Conservation (phyloP, 2,329 filamentous ascomycete species). For the Pezicula carpinea region DNA sequence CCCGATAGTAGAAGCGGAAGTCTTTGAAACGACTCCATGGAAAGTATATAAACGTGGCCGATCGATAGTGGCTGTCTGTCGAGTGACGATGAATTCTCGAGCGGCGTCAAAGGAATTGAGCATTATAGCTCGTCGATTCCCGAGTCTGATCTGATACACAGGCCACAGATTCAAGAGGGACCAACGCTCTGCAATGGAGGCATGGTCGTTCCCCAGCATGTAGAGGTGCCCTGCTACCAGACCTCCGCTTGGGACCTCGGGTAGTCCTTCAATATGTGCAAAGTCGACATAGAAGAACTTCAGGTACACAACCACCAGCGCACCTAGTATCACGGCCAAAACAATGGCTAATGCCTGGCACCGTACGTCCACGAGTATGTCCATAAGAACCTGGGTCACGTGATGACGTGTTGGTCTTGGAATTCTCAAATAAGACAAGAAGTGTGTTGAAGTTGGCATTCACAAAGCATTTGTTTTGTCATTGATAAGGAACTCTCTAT, state of each 20-base stretch:
- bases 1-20: neutral
- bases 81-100: neutral
- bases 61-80: conserved; percentile 1
- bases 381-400: too few species aligned
- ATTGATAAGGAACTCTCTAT: too few species aligned
- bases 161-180: neutral
- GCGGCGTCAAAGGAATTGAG: conserved; percentile 1
- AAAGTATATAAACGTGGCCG: neutral
- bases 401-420: too few species aligned
- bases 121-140: conserved; percentile 1
- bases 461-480: too few species aligned
- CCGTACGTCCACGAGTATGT: neutral
- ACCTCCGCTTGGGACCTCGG: neutral
- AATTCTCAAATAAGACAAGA: too few species aligned
- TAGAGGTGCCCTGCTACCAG: neutral
- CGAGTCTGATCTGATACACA: neutral
- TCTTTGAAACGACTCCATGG: conserved; percentile 3
- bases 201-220: neutral
- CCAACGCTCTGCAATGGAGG: neutral
- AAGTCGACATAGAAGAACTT: conserved; percentile 1
- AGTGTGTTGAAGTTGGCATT: too few species aligned
- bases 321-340: neutral
- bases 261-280: neutral
- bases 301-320: neutral
- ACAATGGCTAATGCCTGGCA: neutral